phyloP scores from a whole-genome alignment of 1,284 basidiomycete species.

The Moniliella sp. region DNA sequence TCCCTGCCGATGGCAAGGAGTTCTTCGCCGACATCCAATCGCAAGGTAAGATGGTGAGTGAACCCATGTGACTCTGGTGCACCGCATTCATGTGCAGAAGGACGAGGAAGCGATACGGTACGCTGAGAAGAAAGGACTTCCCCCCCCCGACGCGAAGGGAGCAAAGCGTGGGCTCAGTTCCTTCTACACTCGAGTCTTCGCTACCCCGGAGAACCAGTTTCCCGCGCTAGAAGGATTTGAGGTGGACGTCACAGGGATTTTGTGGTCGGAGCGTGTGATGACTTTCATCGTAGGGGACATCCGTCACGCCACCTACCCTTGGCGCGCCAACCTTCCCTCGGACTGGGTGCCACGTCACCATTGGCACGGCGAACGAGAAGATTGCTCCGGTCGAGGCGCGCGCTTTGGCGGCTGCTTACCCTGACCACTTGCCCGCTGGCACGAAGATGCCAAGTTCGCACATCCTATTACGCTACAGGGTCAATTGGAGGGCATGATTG shows the following conservation, averaged over 20 bases:
- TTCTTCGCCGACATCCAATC: conserved; percentile 41
- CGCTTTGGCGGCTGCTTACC: neutral
- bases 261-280: neutral
- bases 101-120: too few species aligned
- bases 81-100: too few species aligned
- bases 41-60: too few species aligned
- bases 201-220: conserved; percentile 59
- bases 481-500: neutral
- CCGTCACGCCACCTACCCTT: conserved; percentile 11
- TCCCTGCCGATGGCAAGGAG: conserved; percentile 46
- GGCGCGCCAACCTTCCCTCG: conserved; percentile 81
- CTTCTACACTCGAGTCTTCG: conserved; percentile 45
- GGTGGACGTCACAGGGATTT: too few species aligned
- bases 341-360: conserved; percentile 64
- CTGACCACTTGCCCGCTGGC: neutral
- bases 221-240: conserved; percentile 2
- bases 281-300: conserved; percentile 3
- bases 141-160: too few species aligned
- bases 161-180: conserved; percentile 47
- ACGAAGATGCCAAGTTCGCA: neutral
- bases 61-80: too few species aligned
- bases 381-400: conserved; percentile 52
- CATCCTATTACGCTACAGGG: neutral
- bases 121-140: too few species aligned
- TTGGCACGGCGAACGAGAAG: conserved; percentile 47